A percentile compares a stretch with the other conserved stretches of the same genome.
These are phyloP conservation scores for Vitis cinerea DNA, from an alignment of 164 flowering plant species.

Conservation along the genomic window DNA sequence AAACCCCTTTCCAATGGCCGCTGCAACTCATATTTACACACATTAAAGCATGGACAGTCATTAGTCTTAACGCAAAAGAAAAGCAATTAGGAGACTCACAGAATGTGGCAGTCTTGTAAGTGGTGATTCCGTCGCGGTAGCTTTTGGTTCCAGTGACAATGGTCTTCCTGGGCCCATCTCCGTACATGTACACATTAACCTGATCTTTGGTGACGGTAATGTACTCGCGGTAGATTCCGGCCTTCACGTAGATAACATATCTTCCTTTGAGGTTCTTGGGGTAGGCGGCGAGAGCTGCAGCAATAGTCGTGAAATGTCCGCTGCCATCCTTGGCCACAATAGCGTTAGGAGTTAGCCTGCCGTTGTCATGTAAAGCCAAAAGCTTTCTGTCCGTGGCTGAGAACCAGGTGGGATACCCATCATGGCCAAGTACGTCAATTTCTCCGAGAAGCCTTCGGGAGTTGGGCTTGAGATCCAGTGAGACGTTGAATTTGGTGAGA, in stretches of 20 bases:
- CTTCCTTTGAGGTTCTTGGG: constrained; percentile 27
- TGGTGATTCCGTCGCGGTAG: constrained; percentile 18
- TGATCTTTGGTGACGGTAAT: constrained; percentile 14
- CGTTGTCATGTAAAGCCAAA: constrained; percentile 8
- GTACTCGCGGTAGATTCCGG: constrained; percentile 45
- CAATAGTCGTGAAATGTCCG: constrained; percentile 47
- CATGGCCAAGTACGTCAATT: background rate
- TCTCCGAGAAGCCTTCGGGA: constrained; percentile 9
- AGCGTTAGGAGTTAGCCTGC: constrained; percentile 29
- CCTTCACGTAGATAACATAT: constrained; percentile 51
- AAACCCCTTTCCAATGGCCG: constrained; percentile 36
- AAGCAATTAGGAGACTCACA: constrained; percentile 18
- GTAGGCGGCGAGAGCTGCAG: constrained; percentile 35
- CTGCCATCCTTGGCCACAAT: constrained; percentile 66
- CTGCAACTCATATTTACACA: constrained; percentile 19
- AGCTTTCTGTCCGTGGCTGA: constrained; percentile 33
- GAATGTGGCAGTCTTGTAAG: constrained; percentile 36
- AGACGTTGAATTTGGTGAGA: constrained; percentile 8
- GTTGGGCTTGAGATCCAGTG: background rate
- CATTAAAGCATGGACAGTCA: too few relatives aligned
- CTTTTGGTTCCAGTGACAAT: constrained; percentile 38
- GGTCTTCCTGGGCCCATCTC: constrained; percentile 50
- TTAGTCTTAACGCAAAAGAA: background rate
- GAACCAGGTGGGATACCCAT: constrained; percentile 42
- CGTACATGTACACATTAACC: constrained; percentile 39